These are phyloP conservation scores for Pseudogymnoascus sp. DNA, from an alignment of 2,329 filamentous ascomycete species.

Conservation along the genomic window DNA sequence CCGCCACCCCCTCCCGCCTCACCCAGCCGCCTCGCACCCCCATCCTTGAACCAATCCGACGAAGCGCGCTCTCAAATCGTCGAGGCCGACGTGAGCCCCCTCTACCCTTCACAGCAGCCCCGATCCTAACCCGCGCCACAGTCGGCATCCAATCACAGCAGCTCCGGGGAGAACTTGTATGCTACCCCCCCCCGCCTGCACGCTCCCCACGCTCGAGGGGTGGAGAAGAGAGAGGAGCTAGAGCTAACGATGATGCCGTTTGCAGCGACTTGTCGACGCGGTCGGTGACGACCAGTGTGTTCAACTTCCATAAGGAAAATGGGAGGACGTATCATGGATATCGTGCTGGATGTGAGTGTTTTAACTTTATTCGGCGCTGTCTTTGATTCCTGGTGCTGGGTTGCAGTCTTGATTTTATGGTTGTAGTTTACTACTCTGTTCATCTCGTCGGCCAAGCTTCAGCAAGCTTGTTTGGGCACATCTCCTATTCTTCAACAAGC, in stretches of 20 bases:
- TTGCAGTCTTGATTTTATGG: not conserved
- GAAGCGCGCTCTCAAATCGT: not conserved
- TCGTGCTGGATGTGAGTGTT: slow-evolving; percentile 17
- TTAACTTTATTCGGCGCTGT: not conserved
- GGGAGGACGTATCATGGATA: slow-evolving; percentile 24
- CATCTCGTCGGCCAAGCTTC: not conserved
- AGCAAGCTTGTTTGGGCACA: not conserved
- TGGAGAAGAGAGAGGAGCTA: not conserved
- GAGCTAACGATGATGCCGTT: not conserved
- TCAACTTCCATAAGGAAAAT: slow-evolving; percentile 21
- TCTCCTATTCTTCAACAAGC: not conserved
- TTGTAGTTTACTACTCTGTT: not conserved
- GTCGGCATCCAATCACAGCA: not conserved
- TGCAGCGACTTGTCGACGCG: slow-evolving; percentile 11
- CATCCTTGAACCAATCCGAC: not conserved
- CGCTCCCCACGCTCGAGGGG: not conserved
- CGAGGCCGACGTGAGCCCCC: not conserved
- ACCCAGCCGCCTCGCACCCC: not conserved
- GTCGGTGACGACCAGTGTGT: slow-evolving; percentile 16
- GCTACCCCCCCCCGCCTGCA: not conserved
- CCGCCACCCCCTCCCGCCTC: not conserved
- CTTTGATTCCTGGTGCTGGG: not conserved
- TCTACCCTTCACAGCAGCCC: not conserved
- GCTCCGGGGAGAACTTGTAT: slow-evolving; percentile 2
- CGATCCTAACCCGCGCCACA: not conserved